Conservation (phyloP, 345 rosid species). For the Citrus glauca region DNA sequence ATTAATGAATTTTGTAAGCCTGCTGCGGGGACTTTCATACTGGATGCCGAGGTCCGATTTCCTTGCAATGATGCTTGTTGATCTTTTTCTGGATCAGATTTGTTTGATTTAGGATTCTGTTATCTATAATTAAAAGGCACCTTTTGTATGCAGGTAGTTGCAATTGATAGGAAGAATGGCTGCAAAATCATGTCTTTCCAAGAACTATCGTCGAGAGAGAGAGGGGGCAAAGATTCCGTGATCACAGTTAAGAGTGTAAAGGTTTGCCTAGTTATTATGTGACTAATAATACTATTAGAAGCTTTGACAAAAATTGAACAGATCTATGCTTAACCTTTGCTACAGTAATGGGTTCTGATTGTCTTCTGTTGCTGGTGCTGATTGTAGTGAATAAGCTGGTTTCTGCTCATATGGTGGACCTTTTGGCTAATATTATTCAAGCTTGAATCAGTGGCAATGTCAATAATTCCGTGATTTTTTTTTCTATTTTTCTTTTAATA, state of each 20-base stretch:
- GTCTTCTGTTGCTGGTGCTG: background rate
- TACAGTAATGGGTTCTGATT: background rate
- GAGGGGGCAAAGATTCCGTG: constrained; percentile 70
- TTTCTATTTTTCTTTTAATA: background rate
- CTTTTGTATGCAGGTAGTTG: constrained; percentile 63
- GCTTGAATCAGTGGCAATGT: background rate
- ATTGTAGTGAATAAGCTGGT: background rate
- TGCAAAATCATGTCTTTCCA: constrained; percentile 87
- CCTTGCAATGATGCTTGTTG: constrained; percentile 11
- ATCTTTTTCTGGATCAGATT: background rate
- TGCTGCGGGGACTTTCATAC: constrained; percentile 55
- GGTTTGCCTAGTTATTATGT: constrained; percentile 35
- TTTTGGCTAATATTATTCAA: background rate
- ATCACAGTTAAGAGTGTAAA: constrained; percentile 53
- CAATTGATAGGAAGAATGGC: constrained; percentile 70
- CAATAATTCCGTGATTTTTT: background rate
- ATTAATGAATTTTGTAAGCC: constrained; percentile 54
- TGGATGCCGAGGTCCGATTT: constrained; percentile 81
- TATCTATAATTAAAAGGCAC: constrained; percentile 1
- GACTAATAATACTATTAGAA: background rate
- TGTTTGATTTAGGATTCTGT: background rate
- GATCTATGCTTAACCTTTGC: background rate
- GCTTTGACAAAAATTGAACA: background rate
- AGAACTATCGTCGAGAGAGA: constrained; percentile 83
- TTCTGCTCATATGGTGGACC: background rate